Evolutionary conservation across 2,329 filamentous ascomycete genomes (phyloP).

Genomic region (Akanthomyces muscarius): DNA sequence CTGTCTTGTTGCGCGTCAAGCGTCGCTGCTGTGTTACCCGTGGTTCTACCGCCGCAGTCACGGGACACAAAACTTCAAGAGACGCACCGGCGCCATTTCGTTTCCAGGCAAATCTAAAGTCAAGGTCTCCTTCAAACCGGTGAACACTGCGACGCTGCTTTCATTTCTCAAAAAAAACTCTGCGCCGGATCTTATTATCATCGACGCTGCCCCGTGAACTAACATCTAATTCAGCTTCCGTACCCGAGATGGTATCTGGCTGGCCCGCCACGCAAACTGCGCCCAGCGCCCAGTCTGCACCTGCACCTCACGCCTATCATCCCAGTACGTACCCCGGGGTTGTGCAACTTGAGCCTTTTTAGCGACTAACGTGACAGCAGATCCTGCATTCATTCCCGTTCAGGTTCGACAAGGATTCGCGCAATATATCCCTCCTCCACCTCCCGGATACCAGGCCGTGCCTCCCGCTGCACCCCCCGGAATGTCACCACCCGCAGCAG

Average conservation of each 20-base stretch:
- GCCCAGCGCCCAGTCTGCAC: conserved; percentile 38
- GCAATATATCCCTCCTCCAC: conserved; percentile 38
- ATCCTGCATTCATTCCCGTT: conserved; percentile 58
- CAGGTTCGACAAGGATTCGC: conserved; percentile 58
- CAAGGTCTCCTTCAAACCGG: too few species aligned
- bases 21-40: background rate
- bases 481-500: conserved; percentile 22
- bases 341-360: background rate
- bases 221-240: conserved; percentile 17
- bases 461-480: conserved; percentile 24
- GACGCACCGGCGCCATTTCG: background rate
- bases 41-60: conserved; percentile 13
- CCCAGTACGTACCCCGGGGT: conserved; percentile 31
- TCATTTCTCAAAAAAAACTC: too few species aligned
- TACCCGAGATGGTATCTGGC: conserved; percentile 32
- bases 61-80: conserved; percentile 6
- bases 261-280: conserved; percentile 36
- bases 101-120: background rate
- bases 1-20: background rate
- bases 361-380: conserved; percentile 28
- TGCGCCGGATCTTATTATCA: background rate
- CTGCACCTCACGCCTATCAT: conserved; percentile 36
- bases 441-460: conserved; percentile 26
- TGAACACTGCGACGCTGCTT: background rate
- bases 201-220: conserved; percentile 15